Conservation (phyloP, 2,329 filamentous ascomycete species). For the Fusarium humuli region DNA sequence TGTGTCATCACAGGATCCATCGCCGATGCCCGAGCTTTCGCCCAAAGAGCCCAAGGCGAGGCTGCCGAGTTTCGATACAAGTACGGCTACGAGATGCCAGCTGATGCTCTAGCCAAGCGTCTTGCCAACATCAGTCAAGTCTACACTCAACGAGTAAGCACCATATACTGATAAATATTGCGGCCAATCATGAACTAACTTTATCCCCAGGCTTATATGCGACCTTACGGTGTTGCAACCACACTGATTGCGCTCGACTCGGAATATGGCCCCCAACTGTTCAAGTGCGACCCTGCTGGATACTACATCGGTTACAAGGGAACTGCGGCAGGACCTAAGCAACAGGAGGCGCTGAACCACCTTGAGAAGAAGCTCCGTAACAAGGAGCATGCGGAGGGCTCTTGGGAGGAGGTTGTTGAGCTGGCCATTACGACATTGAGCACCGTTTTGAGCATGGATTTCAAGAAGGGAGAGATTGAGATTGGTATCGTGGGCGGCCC, state of each 20-base stretch:
- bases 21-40: conserved; percentile 93
- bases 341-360: conserved; percentile 98
- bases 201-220: conserved; percentile 83
- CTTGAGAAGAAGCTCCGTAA: conserved; percentile 99
- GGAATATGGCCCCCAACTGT: conserved; percentile 92
- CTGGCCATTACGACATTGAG: conserved; percentile 94
- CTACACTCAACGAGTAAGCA: conserved; percentile 90
- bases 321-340: conserved; percentile 95
- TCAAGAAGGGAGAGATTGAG: conserved; percentile 99
- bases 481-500: conserved; percentile 96
- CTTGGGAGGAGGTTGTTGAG: conserved; percentile 98
- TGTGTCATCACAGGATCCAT: conserved; percentile 99
- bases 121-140: conserved; percentile 99
- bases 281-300: conserved; percentile 97
- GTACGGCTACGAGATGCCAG: conserved; percentile 99
- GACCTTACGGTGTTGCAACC: conserved; percentile 93
- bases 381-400: conserved; percentile 92
- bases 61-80: conserved; percentile 99
- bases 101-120: conserved; percentile 94
- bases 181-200: conserved; percentile 43
- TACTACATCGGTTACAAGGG: conserved; percentile 99
- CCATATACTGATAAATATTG: conserved; percentile 25
- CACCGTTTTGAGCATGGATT: conserved; percentile 97
- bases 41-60: conserved; percentile 92
- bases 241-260: conserved; percentile 95